These are phyloP conservation scores for Brachypodium distachyon DNA, from an alignment of 202 grass and related monocot genomes.

Conservation along the genomic window DNA sequence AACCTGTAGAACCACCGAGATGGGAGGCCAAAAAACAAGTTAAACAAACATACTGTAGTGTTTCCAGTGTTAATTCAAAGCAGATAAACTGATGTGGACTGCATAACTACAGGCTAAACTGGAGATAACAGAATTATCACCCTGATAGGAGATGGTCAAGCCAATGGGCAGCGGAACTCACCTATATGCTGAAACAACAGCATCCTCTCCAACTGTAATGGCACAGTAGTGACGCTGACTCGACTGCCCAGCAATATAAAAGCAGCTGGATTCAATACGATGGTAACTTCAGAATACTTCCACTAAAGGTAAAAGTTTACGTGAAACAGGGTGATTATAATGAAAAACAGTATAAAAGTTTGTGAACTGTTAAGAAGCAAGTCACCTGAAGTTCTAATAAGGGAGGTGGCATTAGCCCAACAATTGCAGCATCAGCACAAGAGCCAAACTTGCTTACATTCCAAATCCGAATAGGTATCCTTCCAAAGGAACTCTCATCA, in stretches of 20 bases:
- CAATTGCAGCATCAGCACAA: slow-evolving; percentile 78
- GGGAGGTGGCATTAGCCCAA: slow-evolving; percentile 87
- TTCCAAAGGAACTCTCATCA: slow-evolving; percentile 53
- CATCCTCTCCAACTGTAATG: slow-evolving; percentile 82
- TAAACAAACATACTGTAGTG: background rate
- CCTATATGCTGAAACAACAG: slow-evolving; percentile 93
- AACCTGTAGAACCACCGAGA: slow-evolving; percentile 43
- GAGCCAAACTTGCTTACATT: slow-evolving; percentile 79
- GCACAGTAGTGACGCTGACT: slow-evolving; percentile 81
- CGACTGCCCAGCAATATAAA: slow-evolving; percentile 92
- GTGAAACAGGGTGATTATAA: background rate
- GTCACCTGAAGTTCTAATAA: slow-evolving; percentile 88
- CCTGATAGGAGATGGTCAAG: background rate
- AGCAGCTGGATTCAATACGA: slow-evolving; percentile 79
- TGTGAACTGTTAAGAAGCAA: background rate
- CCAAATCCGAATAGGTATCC: slow-evolving; percentile 76
- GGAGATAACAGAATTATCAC: background rate
- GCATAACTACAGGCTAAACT: background rate
- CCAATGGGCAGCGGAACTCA: slow-evolving; percentile 7
- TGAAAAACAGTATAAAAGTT: background rate
- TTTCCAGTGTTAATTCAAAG: background rate
- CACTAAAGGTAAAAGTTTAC: slow-evolving; percentile 24
- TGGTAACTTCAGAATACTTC: slow-evolving; percentile 55
- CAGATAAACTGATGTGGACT: background rate
- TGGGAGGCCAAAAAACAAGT: background rate